A percentile compares a stretch with the other conserved stretches of the same genome.
Conservation (phyloP, 768 basidiomycete species). For the Amanita polypyramis region DNA sequence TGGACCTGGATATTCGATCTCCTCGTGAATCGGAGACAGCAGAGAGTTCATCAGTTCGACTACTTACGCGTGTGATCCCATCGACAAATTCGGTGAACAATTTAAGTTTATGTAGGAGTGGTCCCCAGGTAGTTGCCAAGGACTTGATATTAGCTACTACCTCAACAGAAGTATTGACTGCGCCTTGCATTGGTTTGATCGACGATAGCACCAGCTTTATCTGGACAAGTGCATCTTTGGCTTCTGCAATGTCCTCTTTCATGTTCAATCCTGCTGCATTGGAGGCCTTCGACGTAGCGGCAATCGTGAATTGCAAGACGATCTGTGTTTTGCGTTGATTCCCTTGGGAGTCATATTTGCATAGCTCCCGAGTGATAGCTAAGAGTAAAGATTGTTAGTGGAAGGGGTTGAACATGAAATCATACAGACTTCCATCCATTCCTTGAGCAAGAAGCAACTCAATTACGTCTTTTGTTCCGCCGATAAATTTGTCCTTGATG, state of each 20-base stretch:
- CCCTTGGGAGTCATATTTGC: background rate
- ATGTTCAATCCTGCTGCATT: background rate
- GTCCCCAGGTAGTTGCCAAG: background rate
- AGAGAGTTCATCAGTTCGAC: background rate
- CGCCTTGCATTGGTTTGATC: background rate
- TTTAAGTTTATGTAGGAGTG: background rate
- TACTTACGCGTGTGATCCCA: background rate
- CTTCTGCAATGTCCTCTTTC: background rate
- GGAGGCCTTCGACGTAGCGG: background rate
- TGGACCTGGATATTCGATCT: background rate
- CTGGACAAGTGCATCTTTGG: background rate
- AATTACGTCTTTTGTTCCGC: background rate
- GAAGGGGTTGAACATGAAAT: background rate
- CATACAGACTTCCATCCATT: background rate
- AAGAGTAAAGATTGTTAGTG: background rate
- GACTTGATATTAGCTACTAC: background rate
- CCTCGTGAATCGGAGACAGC: background rate
- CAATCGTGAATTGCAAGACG: background rate
- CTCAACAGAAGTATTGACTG: background rate
- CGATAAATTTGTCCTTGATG: background rate
- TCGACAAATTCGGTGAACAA: background rate
- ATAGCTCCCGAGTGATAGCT: background rate
- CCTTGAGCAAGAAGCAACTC: background rate
- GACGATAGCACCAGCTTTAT: background rate
- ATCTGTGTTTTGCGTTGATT: background rate